phyloP scores from a whole-genome alignment of 208 protist species.

The Leishmania guyanensis region DNA sequence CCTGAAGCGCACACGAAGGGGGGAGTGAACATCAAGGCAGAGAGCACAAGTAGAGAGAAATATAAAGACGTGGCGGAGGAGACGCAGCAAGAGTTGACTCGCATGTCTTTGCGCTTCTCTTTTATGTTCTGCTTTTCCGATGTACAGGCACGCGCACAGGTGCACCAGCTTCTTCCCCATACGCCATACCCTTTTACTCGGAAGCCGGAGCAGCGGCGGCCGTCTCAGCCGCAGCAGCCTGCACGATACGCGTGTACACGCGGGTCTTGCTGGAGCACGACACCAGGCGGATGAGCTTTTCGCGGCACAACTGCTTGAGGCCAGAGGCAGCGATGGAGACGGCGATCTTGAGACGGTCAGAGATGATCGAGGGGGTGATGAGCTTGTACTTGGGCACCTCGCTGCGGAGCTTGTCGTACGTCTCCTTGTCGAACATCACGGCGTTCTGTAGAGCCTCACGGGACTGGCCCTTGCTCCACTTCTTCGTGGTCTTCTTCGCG shows the following conservation, averaged over 20 bases:
- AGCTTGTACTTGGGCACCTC: constrained; percentile 94
- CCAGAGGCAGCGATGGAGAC: constrained; percentile 80
- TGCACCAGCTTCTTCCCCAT: no score
- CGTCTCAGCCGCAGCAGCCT: constrained; percentile 33
- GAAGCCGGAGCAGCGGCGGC: constrained; percentile 32
- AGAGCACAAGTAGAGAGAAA: not conserved
- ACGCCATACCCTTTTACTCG: constrained; percentile 10
- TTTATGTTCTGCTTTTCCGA: no score
- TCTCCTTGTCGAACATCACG: constrained; percentile 92
- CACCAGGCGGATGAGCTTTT: constrained; percentile 83
- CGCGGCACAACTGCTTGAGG: constrained; percentile 87
- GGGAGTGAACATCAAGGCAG: not conserved
- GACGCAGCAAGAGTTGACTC: no score
- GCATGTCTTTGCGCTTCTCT: no score
- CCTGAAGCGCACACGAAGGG: not conserved
- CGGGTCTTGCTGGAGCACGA: constrained; percentile 77
- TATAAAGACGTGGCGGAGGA: no score
- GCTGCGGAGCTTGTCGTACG: constrained; percentile 77
- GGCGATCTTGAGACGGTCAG: constrained; percentile 89
- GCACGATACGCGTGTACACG: constrained; percentile 80
- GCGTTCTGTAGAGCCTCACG: constrained; percentile 92
- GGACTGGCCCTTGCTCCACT: constrained; percentile 92
- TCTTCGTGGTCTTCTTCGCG: constrained; percentile 89
- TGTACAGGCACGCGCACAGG: no score
- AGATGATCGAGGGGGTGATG: constrained; percentile 91